Base-by-base conservation (phyloP, 208 protist species). In the Blechomonas ayalai region DNA sequence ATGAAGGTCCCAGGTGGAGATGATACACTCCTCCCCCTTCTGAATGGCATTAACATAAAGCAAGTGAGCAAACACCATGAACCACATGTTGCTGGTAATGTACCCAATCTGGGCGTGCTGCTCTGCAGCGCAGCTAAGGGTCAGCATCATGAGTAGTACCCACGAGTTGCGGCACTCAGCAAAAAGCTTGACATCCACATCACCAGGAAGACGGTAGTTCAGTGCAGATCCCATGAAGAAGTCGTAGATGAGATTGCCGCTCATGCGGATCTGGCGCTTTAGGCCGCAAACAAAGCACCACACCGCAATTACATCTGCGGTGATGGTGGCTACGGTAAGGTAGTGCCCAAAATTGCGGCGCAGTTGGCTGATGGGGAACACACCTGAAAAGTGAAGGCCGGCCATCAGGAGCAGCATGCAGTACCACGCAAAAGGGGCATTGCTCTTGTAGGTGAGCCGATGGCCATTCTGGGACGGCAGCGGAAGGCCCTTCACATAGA, bases 11-110 rank as follows among this genome's bases (percentile, higher is more conserved):
- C 92, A 98, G n/a, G 91, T 96, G 7, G 85, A 69, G 46, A 90
- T 81, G 46, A 97, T 80, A 64, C 75, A 96, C 58, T 97, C 82
- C 66, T 98, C 93, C 32, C 95, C 95, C 65, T 98, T 97, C 53
- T 83, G 66, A 56, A 87, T 81, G 4, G 93, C 93, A 59, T 97
- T 97, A 0, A 82, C 68, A 73, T 98, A 98, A 22, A 98, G 69
- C 6, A 82, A 53, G 40, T 98, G 95, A 7, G 92, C 95, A n/a
- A 89, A 47, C 15, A 97, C 48, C 71, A 98, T 85, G 56, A 98
- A 95, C 9, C 44, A 61, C 86, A 97, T 95, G 48, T 92, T 80
- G 41, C 44, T 50, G 4, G 80, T 80, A 52, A 97, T 44, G 55
- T 70, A 70, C 36, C 89, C 87, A 23, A 83, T 50, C 60, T 83